A percentile compares a stretch with the other conserved stretches of the same genome.
Conservation (phyloP, 2,329 filamentous ascomycete species). For the Exophiala sp. region DNA sequence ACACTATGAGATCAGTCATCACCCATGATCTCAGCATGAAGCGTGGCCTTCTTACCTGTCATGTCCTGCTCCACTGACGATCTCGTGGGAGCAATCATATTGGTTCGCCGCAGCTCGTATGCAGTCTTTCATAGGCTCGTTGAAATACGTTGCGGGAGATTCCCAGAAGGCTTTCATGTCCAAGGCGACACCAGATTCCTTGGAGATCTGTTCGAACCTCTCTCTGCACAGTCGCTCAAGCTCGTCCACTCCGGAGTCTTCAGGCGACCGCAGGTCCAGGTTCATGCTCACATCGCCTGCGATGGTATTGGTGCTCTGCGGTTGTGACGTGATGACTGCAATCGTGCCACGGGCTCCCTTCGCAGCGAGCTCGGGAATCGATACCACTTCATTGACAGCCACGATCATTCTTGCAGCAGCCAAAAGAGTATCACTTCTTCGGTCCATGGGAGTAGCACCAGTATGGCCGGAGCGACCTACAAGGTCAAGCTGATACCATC, state of each 20-base stretch:
- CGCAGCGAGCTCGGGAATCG: conserved; percentile 28
- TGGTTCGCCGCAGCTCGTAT: conserved; percentile 5
- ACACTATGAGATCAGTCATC: background rate
- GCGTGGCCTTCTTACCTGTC: conserved; percentile 4
- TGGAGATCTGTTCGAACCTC: conserved; percentile 4
- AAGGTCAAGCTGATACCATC: conserved; percentile 67
- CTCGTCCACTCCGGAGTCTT: background rate
- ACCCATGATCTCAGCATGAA: background rate
- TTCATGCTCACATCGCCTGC: conserved; percentile 15
- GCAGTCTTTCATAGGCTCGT: conserved; percentile 8
- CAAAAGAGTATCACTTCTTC: conserved; percentile 66
- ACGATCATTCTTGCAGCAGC: conserved; percentile 66
- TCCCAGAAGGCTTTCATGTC: conserved; percentile 8
- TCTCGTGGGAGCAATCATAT: conserved; percentile 7
- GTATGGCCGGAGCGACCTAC: conserved; percentile 68
- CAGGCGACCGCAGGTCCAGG: conserved; percentile 18
- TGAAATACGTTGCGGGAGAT: conserved; percentile 7
- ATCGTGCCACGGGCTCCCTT: conserved; percentile 63
- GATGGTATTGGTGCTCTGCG: conserved; percentile 22
- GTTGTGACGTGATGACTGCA: conserved; percentile 17
- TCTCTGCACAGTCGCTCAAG: conserved; percentile 1
- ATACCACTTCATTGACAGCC: conserved; percentile 60
- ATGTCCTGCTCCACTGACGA: conserved; percentile 13
- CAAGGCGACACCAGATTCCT: conserved; percentile 1
- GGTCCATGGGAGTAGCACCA: conserved; percentile 66